Base-by-base conservation (phyloP, 148 eudicot species). In the Oxyria digyna region DNA sequence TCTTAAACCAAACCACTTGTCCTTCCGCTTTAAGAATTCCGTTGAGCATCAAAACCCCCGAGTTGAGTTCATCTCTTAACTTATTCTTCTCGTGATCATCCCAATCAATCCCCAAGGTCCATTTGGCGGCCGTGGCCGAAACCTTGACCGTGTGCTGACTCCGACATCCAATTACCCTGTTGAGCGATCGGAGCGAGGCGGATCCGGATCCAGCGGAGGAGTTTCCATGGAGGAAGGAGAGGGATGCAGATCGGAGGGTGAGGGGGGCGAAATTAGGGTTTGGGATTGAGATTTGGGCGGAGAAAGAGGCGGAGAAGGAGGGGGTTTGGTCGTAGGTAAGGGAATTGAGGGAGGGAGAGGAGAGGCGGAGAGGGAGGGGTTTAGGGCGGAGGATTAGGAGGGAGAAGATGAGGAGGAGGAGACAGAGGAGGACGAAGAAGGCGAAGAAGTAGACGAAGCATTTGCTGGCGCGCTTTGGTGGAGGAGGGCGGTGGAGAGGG, bases 191-290 rank as follows among this genome's bases (percentile, higher is more conserved):
- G 67, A 75, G 73, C 57, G 31, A 62, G 27, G 57, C 76, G 73
- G 46, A 78, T 32, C 54, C 69, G 23, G 68, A 29, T 35, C 52
- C 54, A n/a, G 5, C 17, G 45, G 69, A 67, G 21, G 9, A 67
- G 35, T 50, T 62, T 10, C 72, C 76, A 42, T 80, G 75, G 1
- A 41, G 20, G 42, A 85, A n/a, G 8, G 49, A 77, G 43, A 77
- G 57, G 9, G 37, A 49, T 8, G 62, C 32, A 33, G 75, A 33
- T 3, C 48, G 29, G 37, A 80, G 74, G 5, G 13, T 65, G 15
- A 82, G 52, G 40, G 75, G 71, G 15, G 76, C 84, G 54, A 72
- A 85, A 67, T 82, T 77, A 0, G 45, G 71, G 74, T 88, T 88
- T 12, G 24, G 15, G 8, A 84, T 20, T 0, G 23, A 55, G 41